phyloP scores from a whole-genome alignment of 78 protist species.

The slime mould (Dictyostelium discoideum) region DNA sequence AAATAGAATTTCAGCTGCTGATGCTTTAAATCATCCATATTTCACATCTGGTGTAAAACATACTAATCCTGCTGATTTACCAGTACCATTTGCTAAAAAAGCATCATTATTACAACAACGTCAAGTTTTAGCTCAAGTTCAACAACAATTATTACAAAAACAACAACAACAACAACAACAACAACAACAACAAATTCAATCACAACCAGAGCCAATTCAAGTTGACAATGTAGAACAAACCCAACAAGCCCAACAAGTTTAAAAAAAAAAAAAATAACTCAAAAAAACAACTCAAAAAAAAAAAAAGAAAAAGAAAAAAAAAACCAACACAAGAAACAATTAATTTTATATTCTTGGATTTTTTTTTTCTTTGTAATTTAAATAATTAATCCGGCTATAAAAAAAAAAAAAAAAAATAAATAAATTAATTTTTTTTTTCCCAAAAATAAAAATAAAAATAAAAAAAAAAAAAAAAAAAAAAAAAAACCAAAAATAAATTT shows the following conservation, averaged over 20 bases:
- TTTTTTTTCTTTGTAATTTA: background rate
- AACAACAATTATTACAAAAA: background rate
- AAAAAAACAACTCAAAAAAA: background rate
- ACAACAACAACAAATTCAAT: background rate
- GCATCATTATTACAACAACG: background rate
- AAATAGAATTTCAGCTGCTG: slow-evolving; percentile 60
- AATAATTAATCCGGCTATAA: too few relatives aligned
- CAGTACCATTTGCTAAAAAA: slow-evolving; percentile 45
- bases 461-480: too few relatives aligned
- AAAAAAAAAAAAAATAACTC: background rate
- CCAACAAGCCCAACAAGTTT: background rate
- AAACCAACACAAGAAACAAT: background rate
- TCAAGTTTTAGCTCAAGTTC: background rate
- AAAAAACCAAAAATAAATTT: too few relatives aligned
- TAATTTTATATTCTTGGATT: background rate
- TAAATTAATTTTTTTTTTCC: background rate
- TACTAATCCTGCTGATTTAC: slow-evolving; percentile 43
- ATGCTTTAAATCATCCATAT: slow-evolving; percentile 85
- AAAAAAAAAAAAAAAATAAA: background rate
- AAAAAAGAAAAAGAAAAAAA: background rate
- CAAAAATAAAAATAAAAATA: background rate
- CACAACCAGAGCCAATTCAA: background rate
- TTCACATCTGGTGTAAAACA: slow-evolving; percentile 51
- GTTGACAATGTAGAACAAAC: background rate
- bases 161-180: background rate